Evolutionary conservation across 768 basidiomycete species (phyloP).

Genomic region (Lactarius pseudohatsudake): DNA sequence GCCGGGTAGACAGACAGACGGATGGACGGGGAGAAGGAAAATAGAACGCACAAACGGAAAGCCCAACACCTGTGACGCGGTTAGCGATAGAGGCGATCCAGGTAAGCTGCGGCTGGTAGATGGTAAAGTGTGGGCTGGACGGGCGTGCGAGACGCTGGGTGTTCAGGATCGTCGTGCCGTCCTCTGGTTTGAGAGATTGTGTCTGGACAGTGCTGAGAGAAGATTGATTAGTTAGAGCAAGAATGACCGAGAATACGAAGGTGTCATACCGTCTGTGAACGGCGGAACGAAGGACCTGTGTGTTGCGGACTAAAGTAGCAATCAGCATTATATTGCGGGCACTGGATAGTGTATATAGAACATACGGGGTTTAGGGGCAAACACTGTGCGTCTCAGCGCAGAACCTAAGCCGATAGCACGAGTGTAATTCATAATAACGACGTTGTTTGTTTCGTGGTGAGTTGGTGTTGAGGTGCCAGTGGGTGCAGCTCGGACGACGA

Average conservation of each 20-base stretch:
- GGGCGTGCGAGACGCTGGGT: constrained; percentile 86
- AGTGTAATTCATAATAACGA: constrained; percentile 39
- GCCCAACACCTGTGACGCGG: constrained; percentile 78
- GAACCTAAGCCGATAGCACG: constrained; percentile 60
- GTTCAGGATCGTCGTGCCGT: constrained; percentile 70
- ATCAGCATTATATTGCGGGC: neutral
- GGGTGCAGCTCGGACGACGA: neutral
- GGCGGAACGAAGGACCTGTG: constrained; percentile 16
- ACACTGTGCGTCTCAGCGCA: constrained; percentile 51
- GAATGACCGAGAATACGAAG: neutral
- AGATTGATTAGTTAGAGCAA: neutral
- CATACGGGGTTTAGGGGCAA: constrained; percentile 38
- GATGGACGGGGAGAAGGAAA: neutral
- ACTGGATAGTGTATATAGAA: neutral
- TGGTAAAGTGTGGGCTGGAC: constrained; percentile 91
- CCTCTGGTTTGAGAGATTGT: constrained; percentile 60
- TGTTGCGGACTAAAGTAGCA: constrained; percentile 27
- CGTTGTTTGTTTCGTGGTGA: neutral
- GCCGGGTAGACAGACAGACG: neutral
- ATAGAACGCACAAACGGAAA: constrained; percentile 66
- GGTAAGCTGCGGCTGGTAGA: constrained; percentile 94
- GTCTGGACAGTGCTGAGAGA: constrained; percentile 56
- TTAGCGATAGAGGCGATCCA: constrained; percentile 86
- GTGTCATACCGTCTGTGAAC: constrained; percentile 29
- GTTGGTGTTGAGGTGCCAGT: neutral